Percentiles rank a stretch among this genome's conserved stretches.
Conservation (phyloP, 208 protist genomes). For the Lotmaria passim region DNA sequence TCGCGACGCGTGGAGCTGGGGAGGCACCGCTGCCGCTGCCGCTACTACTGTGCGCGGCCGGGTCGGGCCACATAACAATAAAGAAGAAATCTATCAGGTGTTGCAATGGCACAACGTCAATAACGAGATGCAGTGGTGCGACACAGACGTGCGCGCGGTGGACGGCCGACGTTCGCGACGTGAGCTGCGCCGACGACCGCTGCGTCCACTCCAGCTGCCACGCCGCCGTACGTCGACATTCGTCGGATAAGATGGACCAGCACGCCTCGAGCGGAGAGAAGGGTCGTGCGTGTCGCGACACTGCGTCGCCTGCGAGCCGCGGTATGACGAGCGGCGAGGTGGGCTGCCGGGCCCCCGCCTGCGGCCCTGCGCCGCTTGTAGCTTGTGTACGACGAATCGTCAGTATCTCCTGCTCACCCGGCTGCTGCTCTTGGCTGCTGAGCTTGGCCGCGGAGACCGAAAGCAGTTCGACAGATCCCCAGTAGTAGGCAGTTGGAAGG, state of each 20-base stretch:
- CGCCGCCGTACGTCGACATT: slow-evolving; percentile 21
- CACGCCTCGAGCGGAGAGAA: slow-evolving; percentile 34
- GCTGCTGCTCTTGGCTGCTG: background rate
- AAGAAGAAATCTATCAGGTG: slow-evolving; percentile 33
- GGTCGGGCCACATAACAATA: slow-evolving; percentile 23
- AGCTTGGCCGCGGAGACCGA: slow-evolving; percentile 19
- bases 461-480: slow-evolving; percentile 27
- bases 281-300: background rate
- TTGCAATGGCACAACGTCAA: slow-evolving; percentile 32
- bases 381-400: background rate
- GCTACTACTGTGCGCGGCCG: background rate
- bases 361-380: background rate
- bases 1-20: background rate
- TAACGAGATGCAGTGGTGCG: slow-evolving; percentile 11
- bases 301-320: background rate
- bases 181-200: slow-evolving; percentile 23
- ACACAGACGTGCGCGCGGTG: slow-evolving; percentile 15
- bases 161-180: slow-evolving; percentile 12
- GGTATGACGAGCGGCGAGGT: background rate
- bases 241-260: slow-evolving; percentile 33
- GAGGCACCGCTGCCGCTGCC: background rate
- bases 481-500: slow-evolving; percentile 28
- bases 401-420: slow-evolving; percentile 24
- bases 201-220: slow-evolving; percentile 23
- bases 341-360: background rate